Evolutionary conservation across 495 filamentous ascomycete genomes (phyloP), one percentile per base, ranked within the genome.

Genomic region (Lentithecium fluviatile): DNA sequence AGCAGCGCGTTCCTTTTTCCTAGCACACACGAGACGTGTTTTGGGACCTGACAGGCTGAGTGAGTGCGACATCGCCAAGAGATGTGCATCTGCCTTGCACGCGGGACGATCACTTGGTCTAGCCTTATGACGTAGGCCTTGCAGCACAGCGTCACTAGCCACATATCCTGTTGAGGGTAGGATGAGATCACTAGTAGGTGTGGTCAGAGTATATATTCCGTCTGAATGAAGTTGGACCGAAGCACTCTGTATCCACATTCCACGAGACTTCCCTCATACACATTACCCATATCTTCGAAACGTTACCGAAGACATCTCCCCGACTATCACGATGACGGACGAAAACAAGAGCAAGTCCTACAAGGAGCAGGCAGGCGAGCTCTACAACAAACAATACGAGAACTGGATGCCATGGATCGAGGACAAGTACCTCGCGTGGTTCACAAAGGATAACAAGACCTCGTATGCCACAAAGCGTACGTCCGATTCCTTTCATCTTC

Each of bases 351-450:
- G 59, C 15, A 71, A 78, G 43, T 64, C 73, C 5, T 78, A 77
- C 64, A 57, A 62, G 6, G 80, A 86, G 65, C 83, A 81, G 81
- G 74, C 76, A 17, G 80, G 78, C 59, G 70, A 83, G 46, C 77
- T 74, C 12, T 87, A 86, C 76, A 81, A 84, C 70, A 70, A 80
- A 11, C 82, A 87, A 66, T 88, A 89, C 69, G 83, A 88, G 64
- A 78, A 76, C 51, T 89, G 86, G 87, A 81, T 88, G 73, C 86
- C 87, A 5, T 90, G 86, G 85, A 77, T 88, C 36, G 87, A 90
- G 49, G 87, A 89, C 71, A 71, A 80, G 53, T 88, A 87, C 67
- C 78, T 90, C 17, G 76, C 74, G 36, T 88, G 82, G 76, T 88
- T 89, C 62, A 85, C 82, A 64, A 85, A 82, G 57, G 86, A 90